Evolutionary conservation across 2,329 filamentous ascomycete species (phyloP).

Genomic region (Sclerotinia subarctica): DNA sequence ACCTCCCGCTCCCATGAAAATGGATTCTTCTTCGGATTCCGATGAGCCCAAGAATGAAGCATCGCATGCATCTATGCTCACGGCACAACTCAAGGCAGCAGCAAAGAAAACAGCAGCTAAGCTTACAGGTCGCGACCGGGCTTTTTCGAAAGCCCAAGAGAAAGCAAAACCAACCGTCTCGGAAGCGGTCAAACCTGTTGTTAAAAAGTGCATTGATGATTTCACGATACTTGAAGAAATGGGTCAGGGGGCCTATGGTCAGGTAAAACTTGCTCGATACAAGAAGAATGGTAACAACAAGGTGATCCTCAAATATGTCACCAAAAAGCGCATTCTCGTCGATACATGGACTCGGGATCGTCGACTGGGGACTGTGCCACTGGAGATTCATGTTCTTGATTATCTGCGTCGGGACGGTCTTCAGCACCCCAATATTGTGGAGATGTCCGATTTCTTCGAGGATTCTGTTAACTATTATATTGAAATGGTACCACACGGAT

Average conservation of each 20-base stretch:
- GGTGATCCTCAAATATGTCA: constrained; percentile 95
- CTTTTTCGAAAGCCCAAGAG: constrained; percentile 35
- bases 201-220: constrained; percentile 83
- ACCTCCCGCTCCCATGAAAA: constrained; percentile 54
- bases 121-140: constrained; percentile 45
- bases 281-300: constrained; percentile 73
- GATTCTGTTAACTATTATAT: constrained; percentile 96
- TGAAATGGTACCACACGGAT: constrained; percentile 91
- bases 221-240: constrained; percentile 95
- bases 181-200: constrained; percentile 40
- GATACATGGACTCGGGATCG: constrained; percentile 98
- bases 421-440: constrained; percentile 66
- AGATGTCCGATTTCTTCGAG: constrained; percentile 72
- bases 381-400: constrained; percentile 96
- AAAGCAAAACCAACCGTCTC: constrained; percentile 38
- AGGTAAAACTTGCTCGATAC: constrained; percentile 90
- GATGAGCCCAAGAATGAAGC: constrained; percentile 44
- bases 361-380: constrained; percentile 84
- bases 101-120: constrained; percentile 54
- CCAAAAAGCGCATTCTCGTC: constrained; percentile 91
- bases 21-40: constrained; percentile 48
- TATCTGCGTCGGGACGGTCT: constrained; percentile 76
- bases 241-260: constrained; percentile 96
- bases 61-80: constrained; percentile 48
- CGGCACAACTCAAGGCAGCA: constrained; percentile 55